A percentile compares a stretch with the other conserved stretches of the same genome.
Conservation (phyloP, 768 basidiomycete genomes). For the Mycena capillaripes region DNA sequence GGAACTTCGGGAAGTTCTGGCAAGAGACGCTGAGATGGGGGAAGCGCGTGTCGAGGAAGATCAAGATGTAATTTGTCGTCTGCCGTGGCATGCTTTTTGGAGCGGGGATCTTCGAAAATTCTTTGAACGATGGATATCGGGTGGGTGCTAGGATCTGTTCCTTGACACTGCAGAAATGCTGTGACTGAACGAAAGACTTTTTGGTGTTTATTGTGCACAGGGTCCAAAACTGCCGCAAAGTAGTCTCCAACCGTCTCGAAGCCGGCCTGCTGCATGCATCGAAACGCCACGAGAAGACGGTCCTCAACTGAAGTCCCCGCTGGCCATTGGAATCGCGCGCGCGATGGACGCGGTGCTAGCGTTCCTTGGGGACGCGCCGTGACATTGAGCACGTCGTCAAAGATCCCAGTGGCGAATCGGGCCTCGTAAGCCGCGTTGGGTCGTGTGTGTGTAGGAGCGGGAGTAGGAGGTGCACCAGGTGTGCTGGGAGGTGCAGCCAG, state of each 20-base stretch:
- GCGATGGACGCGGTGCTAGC: background rate
- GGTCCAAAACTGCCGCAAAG: constrained; percentile 1
- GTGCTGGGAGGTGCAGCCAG: background rate
- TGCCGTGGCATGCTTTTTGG: background rate
- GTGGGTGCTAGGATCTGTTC: background rate
- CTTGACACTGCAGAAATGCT: constrained; percentile 14
- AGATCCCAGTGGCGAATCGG: background rate
- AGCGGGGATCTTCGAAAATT: constrained; percentile 7
- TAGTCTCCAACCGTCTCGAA: constrained; percentile 17
- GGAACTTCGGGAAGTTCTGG: background rate
- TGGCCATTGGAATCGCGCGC: constrained; percentile 17
- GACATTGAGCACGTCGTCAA: constrained; percentile 8
- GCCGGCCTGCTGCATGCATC: constrained; percentile 14
- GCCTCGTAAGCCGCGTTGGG: constrained; percentile 1
- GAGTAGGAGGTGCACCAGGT: background rate
- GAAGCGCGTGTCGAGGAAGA: constrained; percentile 21
- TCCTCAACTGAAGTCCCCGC: background rate
- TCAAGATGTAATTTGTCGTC: background rate
- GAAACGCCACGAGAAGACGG: constrained; percentile 10
- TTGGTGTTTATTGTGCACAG: background rate
- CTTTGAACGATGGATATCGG: constrained; percentile 9
- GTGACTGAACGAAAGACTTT: constrained; percentile 2
- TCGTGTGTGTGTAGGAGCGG: background rate
- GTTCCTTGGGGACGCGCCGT: background rate
- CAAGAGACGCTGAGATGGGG: constrained; percentile 15